phyloP scores from a whole-genome alignment of 768 basidiomycete species.

The Termitomyces sp. region DNA sequence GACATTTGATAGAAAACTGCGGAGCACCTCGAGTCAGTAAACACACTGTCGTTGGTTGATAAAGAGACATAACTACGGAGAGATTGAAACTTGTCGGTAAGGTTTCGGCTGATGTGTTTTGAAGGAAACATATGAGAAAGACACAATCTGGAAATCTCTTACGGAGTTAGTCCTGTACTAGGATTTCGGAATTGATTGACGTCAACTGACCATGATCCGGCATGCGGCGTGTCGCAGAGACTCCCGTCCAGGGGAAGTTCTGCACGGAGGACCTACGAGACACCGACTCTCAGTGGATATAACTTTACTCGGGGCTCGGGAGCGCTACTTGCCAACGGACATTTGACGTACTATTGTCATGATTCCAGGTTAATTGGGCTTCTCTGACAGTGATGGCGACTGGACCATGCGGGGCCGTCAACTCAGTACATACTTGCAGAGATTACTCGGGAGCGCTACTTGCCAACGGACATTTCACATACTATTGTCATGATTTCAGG shows the following conservation, averaged over 20 bases:
- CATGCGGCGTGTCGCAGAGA: not conserved
- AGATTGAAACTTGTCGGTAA: not conserved
- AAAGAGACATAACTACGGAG: not conserved
- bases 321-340: no score
- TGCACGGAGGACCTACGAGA: not conserved
- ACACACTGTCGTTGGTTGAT: not conserved
- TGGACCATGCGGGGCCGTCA: no score
- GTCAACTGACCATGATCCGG: not conserved
- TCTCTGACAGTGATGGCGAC: no score
- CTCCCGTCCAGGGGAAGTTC: not conserved
- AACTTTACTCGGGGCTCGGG: no score
- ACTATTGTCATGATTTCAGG: no score
- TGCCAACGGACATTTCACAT: no score
- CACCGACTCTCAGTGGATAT: no score
- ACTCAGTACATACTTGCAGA: no score
- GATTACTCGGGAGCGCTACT: no score
- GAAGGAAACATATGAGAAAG: not conserved
- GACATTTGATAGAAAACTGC: not conserved
- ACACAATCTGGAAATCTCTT: not conserved
- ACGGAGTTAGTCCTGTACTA: not conserved
- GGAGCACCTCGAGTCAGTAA: not conserved
- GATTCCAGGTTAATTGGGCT: no score
- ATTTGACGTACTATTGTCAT: no score
- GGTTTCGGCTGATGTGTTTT: not conserved
- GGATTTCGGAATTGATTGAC: not conserved